A percentile compares a stretch with the other conserved stretches of the same genome.
These are phyloP conservation scores for Exobasidium rhododendri DNA, from an alignment of 1,284 basidiomycete genomes.

Conservation along the genomic window DNA sequence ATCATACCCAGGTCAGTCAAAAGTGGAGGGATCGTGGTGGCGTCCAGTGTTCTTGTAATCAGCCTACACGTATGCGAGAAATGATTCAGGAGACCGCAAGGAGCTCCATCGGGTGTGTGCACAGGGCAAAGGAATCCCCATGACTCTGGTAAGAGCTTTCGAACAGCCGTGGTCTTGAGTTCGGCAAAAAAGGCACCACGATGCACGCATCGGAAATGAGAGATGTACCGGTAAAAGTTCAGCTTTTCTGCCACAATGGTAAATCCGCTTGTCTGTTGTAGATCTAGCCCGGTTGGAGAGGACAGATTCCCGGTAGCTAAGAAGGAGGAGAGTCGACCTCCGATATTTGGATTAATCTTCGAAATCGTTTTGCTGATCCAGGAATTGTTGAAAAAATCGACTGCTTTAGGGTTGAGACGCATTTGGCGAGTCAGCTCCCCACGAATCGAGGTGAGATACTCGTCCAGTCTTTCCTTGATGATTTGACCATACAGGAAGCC, in stretches of 20 bases:
- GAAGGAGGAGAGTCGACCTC: conserved; percentile 85
- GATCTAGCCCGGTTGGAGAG: conserved; percentile 89
- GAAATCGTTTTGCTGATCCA: conserved; percentile 77
- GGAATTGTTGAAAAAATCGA: conserved; percentile 80
- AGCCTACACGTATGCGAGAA: conserved; percentile 91
- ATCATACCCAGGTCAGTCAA: conserved; percentile 92
- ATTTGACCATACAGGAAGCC: conserved; percentile 94
- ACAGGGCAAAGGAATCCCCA: conserved; percentile 99
- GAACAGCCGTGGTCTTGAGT: conserved; percentile 95
- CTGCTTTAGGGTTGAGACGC: conserved; percentile 64
- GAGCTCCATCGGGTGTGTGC: conserved; percentile 96
- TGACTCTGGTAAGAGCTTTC: conserved; percentile 93
- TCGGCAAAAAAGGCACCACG: conserved; percentile 99
- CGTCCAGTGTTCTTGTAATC: conserved; percentile 72
- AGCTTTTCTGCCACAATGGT: conserved; percentile 98
- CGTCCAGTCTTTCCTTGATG: conserved; percentile 94
- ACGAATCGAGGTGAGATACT: conserved; percentile 74
- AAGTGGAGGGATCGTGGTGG: conserved; percentile 75
- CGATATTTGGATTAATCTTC: conserved; percentile 87
- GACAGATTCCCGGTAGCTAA: conserved; percentile 95
- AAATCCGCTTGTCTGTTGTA: conserved; percentile 95
- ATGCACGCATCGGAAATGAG: conserved; percentile 97
- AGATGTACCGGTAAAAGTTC: conserved; percentile 97
- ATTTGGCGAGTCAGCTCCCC: conserved; percentile 74
- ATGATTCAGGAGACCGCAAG: conserved; percentile 96